A percentile compares a stretch with the other conserved stretches of the same genome.
phyloP scores from a whole-genome alignment of 306 rosid species.

The Casuarina cunninghamiana region DNA sequence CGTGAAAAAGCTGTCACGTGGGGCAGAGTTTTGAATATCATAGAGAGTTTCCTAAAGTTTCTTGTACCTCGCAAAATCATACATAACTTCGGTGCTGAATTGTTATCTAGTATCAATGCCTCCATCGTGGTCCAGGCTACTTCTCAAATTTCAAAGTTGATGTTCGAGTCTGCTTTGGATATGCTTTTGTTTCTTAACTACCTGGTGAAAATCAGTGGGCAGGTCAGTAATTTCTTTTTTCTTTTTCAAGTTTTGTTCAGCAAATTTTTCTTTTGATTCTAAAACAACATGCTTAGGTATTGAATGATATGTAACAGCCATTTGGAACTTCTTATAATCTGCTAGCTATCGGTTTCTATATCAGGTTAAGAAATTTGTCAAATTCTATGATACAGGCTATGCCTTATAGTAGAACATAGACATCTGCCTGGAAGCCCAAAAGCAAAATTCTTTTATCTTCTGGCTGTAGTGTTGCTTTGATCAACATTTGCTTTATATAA shows the following conservation, averaged over 20 bases:
- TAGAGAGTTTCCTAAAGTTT: slow-evolving; percentile 72
- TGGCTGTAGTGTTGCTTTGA: neutral
- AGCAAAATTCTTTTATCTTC: neutral
- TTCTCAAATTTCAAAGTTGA: slow-evolving; percentile 78
- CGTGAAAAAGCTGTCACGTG: slow-evolving; percentile 64
- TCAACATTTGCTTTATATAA: neutral
- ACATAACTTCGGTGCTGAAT: slow-evolving; percentile 43
- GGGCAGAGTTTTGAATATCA: slow-evolving; percentile 60
- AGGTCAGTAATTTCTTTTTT: slow-evolving; percentile 55
- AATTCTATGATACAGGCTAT: neutral
- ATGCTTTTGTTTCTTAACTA: slow-evolving; percentile 80
- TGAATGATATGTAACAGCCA: slow-evolving; percentile 21
- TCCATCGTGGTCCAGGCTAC: slow-evolving; percentile 76
- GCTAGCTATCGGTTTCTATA: neutral
- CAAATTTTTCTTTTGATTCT: neutral
- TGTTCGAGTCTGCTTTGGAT: slow-evolving; percentile 87
- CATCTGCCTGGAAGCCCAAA: neutral
- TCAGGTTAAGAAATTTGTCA: neutral
- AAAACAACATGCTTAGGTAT: neutral
- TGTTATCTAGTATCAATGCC: slow-evolving; percentile 54
- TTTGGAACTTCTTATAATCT: slow-evolving; percentile 6
- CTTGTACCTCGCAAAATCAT: slow-evolving; percentile 72
- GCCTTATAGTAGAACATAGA: neutral
- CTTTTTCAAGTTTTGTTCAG: slow-evolving; percentile 6
- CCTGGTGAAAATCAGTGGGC: slow-evolving; percentile 75